phyloP scores from a whole-genome alignment of 1,284 basidiomycete genomes.

The Fomitopsis betulina region DNA sequence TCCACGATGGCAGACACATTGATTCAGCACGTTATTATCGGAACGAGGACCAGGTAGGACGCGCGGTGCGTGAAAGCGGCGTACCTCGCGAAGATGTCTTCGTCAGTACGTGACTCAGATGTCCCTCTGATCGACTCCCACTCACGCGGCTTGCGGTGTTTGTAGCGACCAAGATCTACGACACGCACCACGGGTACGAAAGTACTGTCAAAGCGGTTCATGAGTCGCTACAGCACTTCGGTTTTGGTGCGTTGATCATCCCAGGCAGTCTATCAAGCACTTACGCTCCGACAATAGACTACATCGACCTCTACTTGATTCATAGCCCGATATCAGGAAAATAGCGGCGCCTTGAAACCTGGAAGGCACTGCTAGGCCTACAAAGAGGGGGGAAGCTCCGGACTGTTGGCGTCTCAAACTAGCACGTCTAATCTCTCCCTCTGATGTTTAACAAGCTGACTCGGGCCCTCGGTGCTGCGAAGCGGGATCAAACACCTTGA shows the following conservation, averaged over 20 bases:
- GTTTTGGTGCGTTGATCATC: slow-evolving; percentile 12
- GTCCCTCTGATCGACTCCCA: background rate
- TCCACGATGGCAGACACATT: slow-evolving; percentile 41
- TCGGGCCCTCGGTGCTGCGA: slow-evolving; percentile 38
- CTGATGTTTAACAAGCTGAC: too few species aligned
- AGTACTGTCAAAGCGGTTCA: slow-evolving; percentile 14
- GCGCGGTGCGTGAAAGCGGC: slow-evolving; percentile 51
- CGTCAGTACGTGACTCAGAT: slow-evolving; percentile 48
- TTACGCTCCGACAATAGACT: slow-evolving; percentile 27
- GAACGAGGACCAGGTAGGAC: slow-evolving; percentile 66
- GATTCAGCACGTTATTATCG: slow-evolving; percentile 72
- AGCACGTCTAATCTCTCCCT: slow-evolving; percentile 29
- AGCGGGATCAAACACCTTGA: slow-evolving; percentile 75
- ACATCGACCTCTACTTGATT: slow-evolving; percentile 58
- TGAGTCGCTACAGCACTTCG: slow-evolving; percentile 16
- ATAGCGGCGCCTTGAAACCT: slow-evolving; percentile 39
- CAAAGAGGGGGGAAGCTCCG: slow-evolving; percentile 48
- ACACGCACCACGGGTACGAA: slow-evolving; percentile 17
- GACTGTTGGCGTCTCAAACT: slow-evolving; percentile 63
- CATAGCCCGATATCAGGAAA: slow-evolving; percentile 47
- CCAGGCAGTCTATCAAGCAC: background rate
- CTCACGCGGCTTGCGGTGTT: background rate
- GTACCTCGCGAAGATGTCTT: slow-evolving; percentile 55
- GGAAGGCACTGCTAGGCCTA: slow-evolving; percentile 38
- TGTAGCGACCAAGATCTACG: slow-evolving; percentile 16